phyloP scores from a whole-genome alignment of 495 filamentous ascomycete species.

The Penicillium taxi region DNA sequence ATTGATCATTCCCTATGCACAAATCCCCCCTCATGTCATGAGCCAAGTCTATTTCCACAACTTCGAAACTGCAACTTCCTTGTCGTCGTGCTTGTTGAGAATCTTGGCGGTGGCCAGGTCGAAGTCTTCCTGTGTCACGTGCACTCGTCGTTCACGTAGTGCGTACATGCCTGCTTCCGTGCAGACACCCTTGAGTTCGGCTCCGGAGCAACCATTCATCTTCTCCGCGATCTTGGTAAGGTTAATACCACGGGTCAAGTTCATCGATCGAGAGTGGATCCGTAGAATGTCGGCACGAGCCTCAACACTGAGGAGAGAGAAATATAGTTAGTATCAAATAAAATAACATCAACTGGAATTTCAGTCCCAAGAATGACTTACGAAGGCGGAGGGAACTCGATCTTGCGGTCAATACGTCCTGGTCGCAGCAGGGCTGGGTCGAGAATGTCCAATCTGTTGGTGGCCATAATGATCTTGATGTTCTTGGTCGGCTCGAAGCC shows the following conservation, averaged over 20 bases:
- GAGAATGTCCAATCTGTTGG: conserved; percentile 93
- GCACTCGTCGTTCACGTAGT: conserved; percentile 85
- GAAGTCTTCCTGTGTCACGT: conserved; percentile 99
- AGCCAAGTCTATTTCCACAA: conserved; percentile 92
- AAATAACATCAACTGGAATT: not conserved
- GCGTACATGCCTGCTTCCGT: conserved; percentile 98
- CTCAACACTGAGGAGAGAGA: conserved; percentile 53
- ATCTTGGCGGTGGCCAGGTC: conserved; percentile 98
- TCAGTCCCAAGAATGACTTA: conserved; percentile 23
- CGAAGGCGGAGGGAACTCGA: conserved; percentile 97
- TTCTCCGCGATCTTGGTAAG: conserved; percentile 97
- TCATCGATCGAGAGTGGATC: conserved; percentile 96
- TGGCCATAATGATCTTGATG: conserved; percentile 99
- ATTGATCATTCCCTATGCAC: conserved; percentile 15
- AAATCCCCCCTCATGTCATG: not conserved
- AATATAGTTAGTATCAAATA: conserved; percentile 10
- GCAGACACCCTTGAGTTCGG: conserved; percentile 94
- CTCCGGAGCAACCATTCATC: conserved; percentile 98
- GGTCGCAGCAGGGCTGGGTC: conserved; percentile 91
- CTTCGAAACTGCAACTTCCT: conserved; percentile 83
- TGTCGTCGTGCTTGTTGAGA: conserved; percentile 98
- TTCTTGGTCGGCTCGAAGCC: conserved; percentile 99
- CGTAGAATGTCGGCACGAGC: conserved; percentile 95
- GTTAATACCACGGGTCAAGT: conserved; percentile 95
- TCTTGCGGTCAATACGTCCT: conserved; percentile 96